Base-by-base conservation (phyloP, 1,139 yeast genomes). In the Saccharomyces hybrid region DNA sequence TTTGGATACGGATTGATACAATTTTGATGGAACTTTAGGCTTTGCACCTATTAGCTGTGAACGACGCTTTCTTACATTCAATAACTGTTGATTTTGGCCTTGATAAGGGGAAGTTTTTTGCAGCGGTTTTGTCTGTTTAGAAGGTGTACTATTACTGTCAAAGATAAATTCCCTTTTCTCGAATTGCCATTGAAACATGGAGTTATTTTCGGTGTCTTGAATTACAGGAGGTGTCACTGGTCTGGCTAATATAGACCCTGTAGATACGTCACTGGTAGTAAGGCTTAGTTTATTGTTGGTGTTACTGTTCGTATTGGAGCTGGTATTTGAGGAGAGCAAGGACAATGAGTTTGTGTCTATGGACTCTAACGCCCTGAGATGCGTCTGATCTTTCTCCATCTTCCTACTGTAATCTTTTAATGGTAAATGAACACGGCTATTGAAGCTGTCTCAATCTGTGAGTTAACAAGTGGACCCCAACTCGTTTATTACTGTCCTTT, bases 131-230 rank as follows among this genome's bases (percentile, higher is more conserved):
- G 12, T 54, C 51, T 63, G 24, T 19, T 38, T 64, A 21, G 67
- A 58, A 1, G 70, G 70, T 16, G 70, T 66, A 49, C 68, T 64
- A 52, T 65, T 66, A 49, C 68, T 62, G 16, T 64, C 59, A 51
- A 66, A 66, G n/a, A 56, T 57, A 49, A 66, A 66, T 51, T 66
- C 70, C 31, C 58, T 61, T 28, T 58, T 54, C n/a, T 61, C 64
- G 16, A 58, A 56, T 55, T 64, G 64, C 69, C 69, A 65, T 51
- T 60, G 62, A 9, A 60, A 48, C 27, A 62, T 57, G 9, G 62
- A 56, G n/a, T 46, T 54, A 44, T 61, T 62, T 27, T 58, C 63
- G 34, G 49, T 54, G 14, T 53, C 57, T 8, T 31, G 47, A 2
- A 44, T 21, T n/a, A 54, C 47, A 3, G 64, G 56, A 4, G 63